Evolutionary conservation across 345 rosid genomes (phyloP), one percentile per base, ranked within the genome.

Genomic region (Citrus maxima): DNA sequence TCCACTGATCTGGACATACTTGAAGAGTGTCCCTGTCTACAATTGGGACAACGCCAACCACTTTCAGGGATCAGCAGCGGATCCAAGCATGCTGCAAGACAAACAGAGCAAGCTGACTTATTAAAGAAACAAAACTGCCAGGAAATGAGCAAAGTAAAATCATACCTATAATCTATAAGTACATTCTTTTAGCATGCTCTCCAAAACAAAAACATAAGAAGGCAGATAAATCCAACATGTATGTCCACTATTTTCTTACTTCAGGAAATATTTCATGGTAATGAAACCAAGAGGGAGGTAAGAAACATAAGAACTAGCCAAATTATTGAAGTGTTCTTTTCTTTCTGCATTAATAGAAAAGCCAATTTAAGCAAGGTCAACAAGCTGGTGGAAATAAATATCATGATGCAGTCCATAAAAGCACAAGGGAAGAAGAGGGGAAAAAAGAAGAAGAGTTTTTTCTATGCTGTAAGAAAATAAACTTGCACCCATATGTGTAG

Each of bases 21-120:
- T 68, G 84, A 79, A 69, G 85, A 78, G 78, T 85, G 88, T 63
- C 81, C 88, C 12, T 87, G 93, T 60, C 80, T 87, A 84, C 99
- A 94, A 87, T 82, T 83, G 40, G 93, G 84, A 86, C 99, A 96
- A 77, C 77, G 82, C 98, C 99, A 97, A 67, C 85, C 88, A 61
- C 87, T 88, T 86, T 89, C 90, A 60, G 99, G 93, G 84, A 81
- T 77, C 72, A 78, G 80, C 80, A 80, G 90, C 72, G 88, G 84
- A 66, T 84, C 91, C 90, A 94, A 88, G 82, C 99, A 93, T 77
- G 86, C 99, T 97, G 95, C 93, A 90, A 79, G 67, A 67, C 65
- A 84, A 77, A 69, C 74, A 84, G 51, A 83, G 27, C 65, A 67
- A 80, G 67, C 67, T 67, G 22, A 79, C 64, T 80, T 67, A 75